Percentiles rank a stretch among this genome's conserved stretches.
Evolutionary conservation across 371 early-diverging fungal species (phyloP).

Genomic region (Syncephalastrum sp.): DNA sequence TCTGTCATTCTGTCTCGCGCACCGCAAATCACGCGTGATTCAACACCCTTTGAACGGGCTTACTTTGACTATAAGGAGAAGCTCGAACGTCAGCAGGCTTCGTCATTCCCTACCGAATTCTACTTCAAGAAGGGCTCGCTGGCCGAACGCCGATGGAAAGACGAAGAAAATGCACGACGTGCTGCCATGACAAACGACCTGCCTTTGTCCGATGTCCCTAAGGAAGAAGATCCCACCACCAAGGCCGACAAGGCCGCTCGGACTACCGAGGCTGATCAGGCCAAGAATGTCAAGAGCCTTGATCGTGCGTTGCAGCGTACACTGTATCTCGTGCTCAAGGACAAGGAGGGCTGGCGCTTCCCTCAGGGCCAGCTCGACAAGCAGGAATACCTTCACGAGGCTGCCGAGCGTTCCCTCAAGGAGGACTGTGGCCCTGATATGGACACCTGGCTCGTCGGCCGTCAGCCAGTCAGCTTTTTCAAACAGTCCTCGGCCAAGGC

Average conservation of each 20-base stretch:
- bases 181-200: conserved; percentile 32
- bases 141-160: conserved; percentile 74
- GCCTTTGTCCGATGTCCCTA: neutral
- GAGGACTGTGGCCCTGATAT: conserved; percentile 75
- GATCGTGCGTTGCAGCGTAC: conserved; percentile 71
- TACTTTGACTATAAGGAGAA: conserved; percentile 78
- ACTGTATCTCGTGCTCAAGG: conserved; percentile 75
- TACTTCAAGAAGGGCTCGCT: conserved; percentile 90
- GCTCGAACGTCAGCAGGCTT: conserved; percentile 61
- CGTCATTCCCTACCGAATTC: conserved; percentile 76
- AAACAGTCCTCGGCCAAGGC: conserved; percentile 44
- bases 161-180: conserved; percentile 50
- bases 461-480: conserved; percentile 76
- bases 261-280: conserved; percentile 66
- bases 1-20: conserved; percentile 78
- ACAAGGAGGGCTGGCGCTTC: conserved; percentile 70
- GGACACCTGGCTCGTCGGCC: conserved; percentile 88
- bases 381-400: conserved; percentile 76
- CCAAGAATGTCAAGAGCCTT: conserved; percentile 66
- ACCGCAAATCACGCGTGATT: conserved; percentile 76
- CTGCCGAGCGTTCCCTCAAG: conserved; percentile 70
- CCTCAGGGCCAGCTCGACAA: conserved; percentile 69
- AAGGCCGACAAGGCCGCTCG: conserved; percentile 51
- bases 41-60: conserved; percentile 71
- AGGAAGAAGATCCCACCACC: conserved; percentile 11